Conservation (phyloP, 768 basidiomycete species). For the Phlebiopsis flavidoalba region DNA sequence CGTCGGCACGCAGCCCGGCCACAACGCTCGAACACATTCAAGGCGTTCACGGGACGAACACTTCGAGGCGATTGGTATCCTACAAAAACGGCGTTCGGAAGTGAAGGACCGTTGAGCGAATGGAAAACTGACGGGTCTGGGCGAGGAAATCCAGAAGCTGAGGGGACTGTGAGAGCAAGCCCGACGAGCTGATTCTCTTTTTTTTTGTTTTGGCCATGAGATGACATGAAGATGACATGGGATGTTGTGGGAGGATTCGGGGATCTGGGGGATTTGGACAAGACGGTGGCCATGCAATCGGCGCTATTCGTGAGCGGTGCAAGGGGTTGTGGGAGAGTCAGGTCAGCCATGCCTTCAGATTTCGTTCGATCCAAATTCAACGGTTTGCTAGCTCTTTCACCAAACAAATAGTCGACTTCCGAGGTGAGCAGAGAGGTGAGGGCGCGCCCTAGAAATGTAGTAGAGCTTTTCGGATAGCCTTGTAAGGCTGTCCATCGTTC, state of each 20-base stretch:
- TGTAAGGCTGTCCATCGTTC: background rate
- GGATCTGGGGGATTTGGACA: constrained; percentile 54
- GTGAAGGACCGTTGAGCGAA: constrained; percentile 32
- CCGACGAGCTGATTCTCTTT: constrained; percentile 6
- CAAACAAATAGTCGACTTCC: constrained; percentile 42
- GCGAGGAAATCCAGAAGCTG: constrained; percentile 28
- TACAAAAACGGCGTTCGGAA: constrained; percentile 40
- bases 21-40: constrained; percentile 44
- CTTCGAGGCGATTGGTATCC: constrained; percentile 38
- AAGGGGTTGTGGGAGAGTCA: constrained; percentile 40
- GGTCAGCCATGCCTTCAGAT: constrained; percentile 27
- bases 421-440: constrained; percentile 25
- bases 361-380: no score
- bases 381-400: constrained; percentile 41
- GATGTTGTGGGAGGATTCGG: constrained; percentile 40
- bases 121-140: constrained; percentile 42
- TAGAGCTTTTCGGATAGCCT: constrained; percentile 38
- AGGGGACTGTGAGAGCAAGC: background rate
- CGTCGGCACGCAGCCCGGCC: constrained; percentile 14
- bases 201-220: no score
- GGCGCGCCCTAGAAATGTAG: constrained; percentile 32
- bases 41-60: constrained; percentile 35
- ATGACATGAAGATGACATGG: constrained; percentile 14
- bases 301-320: constrained; percentile 47
- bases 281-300: constrained; percentile 45